Evolutionary conservation across 257 asterid species (phyloP).

Genomic region (Solanum lycopersicoides): DNA sequence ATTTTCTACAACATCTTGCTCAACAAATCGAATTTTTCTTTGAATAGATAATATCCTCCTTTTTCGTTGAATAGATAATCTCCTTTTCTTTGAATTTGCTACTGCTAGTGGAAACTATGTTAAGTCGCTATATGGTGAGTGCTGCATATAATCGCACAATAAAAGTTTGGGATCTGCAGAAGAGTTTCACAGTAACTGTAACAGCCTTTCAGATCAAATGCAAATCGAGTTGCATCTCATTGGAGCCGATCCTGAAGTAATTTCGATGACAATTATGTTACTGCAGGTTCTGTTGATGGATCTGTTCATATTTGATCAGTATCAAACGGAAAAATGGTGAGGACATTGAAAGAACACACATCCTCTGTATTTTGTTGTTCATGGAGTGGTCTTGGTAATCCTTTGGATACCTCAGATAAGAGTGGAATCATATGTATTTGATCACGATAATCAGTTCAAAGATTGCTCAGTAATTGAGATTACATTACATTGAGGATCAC

Average conservation of each 20-base stretch:
- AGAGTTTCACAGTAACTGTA: conserved; percentile 85
- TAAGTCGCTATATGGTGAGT: conserved; percentile 62
- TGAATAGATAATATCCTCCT: no score
- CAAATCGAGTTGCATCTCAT: conserved; percentile 55
- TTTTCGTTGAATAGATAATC: no score
- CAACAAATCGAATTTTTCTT: no score
- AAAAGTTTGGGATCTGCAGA: conserved; percentile 90
- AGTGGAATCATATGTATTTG: conserved; percentile 65
- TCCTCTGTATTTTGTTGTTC: conserved; percentile 73
- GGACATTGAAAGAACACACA: conserved; percentile 70
- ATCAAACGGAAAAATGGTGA: conserved; percentile 45
- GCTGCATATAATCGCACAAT: conserved; percentile 93
- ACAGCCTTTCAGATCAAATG: conserved; percentile 52
- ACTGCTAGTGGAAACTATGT: not conserved
- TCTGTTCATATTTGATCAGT: conserved; percentile 77
- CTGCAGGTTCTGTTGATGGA: conserved; percentile 85
- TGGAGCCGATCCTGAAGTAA: conserved; percentile 93
- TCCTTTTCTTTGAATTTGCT: no score
- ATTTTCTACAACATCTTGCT: no score
- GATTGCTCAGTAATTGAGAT: not conserved
- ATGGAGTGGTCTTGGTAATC: conserved; percentile 77
- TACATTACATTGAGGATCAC: not conserved
- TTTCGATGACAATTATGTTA: conserved; percentile 69
- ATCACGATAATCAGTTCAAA: conserved; percentile 13
- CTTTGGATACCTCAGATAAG: conserved; percentile 73